Base-by-base conservation (phyloP, 2,329 filamentous ascomycete species). In the Aspergillus thermomutatus region DNA sequence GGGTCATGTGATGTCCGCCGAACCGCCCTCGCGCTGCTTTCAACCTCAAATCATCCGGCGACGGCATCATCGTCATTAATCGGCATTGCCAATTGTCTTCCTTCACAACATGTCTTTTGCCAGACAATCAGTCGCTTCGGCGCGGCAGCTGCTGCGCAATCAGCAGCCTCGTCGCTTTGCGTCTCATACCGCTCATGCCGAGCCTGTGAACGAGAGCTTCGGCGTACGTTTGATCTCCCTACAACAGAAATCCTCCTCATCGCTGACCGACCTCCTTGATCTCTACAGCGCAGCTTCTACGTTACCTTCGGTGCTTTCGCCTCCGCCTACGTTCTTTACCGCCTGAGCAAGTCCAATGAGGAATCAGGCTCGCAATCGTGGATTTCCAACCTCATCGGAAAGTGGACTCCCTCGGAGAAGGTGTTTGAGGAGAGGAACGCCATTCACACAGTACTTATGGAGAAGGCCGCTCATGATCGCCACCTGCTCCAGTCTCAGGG, bases 401-500 rank as follows among this genome's bases (percentile, higher is more conserved):
- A 79, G 63, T 87, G 82, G 71, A 78, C 79, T 37, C 73, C 80
- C 23, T 79, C 79, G 56, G 77, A 83, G 64, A 79, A 83, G 57
- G 69, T 75, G 45, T 84, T 79, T 72, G 80, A 80, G 53, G 75
- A 79, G 63, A 78, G 80, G 64, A 88, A 87, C 68, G 80, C 81
- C 54, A 67, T 87, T 52, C 86, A 87, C 72, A 83, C 82, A 10
- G 76, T 78, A 57, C 80, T 83, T 62, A 74, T 87, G 60, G 84
- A 88, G 76, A 82, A 84, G 73, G 86, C 85, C 25, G 86, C 83
- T 37, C 74, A 78, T 51, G 86, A 89, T 69, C 77, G 83, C 59
- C 82, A 86, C 63, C 70, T 89, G 63, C 87, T 87, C 69, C 76
- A 79, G 28, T 77, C 74, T 57, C 72, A 74, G 55, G 66, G 64